Evolutionary conservation across 2,329 filamentous ascomycete genomes (phyloP), one percentile per base, ranked within the genome.

Genomic region (Hypoxylon sp.): DNA sequence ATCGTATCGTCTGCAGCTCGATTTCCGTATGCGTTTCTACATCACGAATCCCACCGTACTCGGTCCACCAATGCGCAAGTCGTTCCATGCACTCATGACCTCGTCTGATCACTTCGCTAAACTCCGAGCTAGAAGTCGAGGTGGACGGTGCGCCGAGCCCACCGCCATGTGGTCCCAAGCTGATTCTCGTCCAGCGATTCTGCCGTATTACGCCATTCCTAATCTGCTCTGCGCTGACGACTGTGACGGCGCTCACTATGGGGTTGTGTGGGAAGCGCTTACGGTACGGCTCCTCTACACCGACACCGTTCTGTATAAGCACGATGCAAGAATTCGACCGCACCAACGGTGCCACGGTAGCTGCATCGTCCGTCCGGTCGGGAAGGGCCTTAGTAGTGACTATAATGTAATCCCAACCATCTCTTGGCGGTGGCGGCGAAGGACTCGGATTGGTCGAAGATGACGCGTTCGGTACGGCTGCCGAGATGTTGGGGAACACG

Each of bases 141-240:
- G 75, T 19, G 2, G 76, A 62, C 60, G 80, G 68, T 46, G 80
- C 77, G 70, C 81, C 75, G 71, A 84, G 76, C 13, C 87, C 85
- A 17, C 86, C 77, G 1, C 85, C 84, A 77, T 90, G 92, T 11
- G 90, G 88, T 0, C 91, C 91, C 56, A 92, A 84, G 74, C 89
- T 91, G 66, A 92, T 89, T 44, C 91, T 82, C 48, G 91, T 93
- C 91, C 91, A 93, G 42, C 90, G 86, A 77, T 92, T 92, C 79
- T 93, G 91, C 51, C 86, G 84, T 62, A 93, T 87, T 0, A 86
- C 80, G 4, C 91, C 91, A 24, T 86, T 88, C 2, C 81, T 79
- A 5, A 85, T 86, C 79, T 93, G 91, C 70, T 90, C 91, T 15
- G 89, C 91, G 70, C 88, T 91, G 32, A 91, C 85, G 67, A 92